These are phyloP conservation scores for Dendrothele bispora DNA, from an alignment of 768 basidiomycete species.

Conservation along the genomic window DNA sequence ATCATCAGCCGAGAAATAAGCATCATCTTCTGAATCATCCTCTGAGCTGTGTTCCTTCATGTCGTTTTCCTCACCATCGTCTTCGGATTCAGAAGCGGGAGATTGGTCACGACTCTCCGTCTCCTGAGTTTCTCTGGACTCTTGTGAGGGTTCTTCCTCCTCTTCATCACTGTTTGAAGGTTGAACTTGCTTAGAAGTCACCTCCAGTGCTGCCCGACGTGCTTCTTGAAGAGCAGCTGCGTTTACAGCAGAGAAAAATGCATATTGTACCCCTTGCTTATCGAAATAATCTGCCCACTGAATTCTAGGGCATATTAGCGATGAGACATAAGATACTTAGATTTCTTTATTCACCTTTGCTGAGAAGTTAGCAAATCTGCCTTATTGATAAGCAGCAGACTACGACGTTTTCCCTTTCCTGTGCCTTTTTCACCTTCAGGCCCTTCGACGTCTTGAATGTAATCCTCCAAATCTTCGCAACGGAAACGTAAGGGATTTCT, in stretches of 20 bases:
- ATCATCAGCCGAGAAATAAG: slow-evolving; percentile 54
- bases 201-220: slow-evolving; percentile 32
- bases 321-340: neutral
- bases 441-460: slow-evolving; percentile 83
- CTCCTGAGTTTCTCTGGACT: slow-evolving; percentile 23
- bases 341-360: slow-evolving; percentile 63
- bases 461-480: slow-evolving; percentile 87
- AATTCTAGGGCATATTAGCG: slow-evolving; percentile 41
- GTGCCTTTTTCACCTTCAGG: slow-evolving; percentile 79
- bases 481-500: slow-evolving; percentile 92
- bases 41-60: slow-evolving; percentile 23
- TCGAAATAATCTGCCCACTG: slow-evolving; percentile 95
- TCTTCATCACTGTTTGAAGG: slow-evolving; percentile 4
- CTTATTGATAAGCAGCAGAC: slow-evolving; percentile 90
- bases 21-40: slow-evolving; percentile 36
- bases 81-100: slow-evolving; percentile 20
- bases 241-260: slow-evolving; percentile 92
- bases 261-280: slow-evolving; percentile 68
- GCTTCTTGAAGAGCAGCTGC: slow-evolving; percentile 83
- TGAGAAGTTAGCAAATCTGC: slow-evolving; percentile 84
- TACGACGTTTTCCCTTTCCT: slow-evolving; percentile 69
- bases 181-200: slow-evolving; percentile 6
- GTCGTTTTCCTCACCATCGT: slow-evolving; percentile 28
- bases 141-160: slow-evolving; percentile 13
- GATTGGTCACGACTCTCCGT: too few species aligned